Percentiles rank a stretch among this genome's conserved stretches.
Evolutionary conservation across 2,329 filamentous ascomycete species (phyloP).

Genomic region (Fusarium sp.): DNA sequence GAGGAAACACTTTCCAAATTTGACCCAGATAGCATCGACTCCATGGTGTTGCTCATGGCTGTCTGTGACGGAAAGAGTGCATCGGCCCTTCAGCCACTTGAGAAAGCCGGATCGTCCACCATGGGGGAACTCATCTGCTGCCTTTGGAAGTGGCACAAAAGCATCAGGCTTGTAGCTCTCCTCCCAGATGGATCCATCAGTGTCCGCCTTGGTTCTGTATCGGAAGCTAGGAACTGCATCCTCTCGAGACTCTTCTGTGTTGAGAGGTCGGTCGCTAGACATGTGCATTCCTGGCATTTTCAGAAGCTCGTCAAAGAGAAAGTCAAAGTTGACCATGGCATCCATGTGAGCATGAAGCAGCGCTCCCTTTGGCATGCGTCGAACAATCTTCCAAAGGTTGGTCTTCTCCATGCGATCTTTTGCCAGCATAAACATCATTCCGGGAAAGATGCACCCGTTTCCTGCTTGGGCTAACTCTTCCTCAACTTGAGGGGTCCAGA

Average conservation of each 20-base stretch:
- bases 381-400: slow-evolving; percentile 84
- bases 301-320: slow-evolving; percentile 77
- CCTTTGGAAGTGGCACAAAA: slow-evolving; percentile 66
- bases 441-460: slow-evolving; percentile 77
- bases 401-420: slow-evolving; percentile 88
- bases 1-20: slow-evolving; percentile 79
- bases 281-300: slow-evolving; percentile 79
- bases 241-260: slow-evolving; percentile 61
- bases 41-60: slow-evolving; percentile 84
- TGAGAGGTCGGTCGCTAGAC: slow-evolving; percentile 65
- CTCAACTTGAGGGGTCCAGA: slow-evolving; percentile 81
- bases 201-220: slow-evolving; percentile 59
- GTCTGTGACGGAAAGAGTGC: slow-evolving; percentile 76
- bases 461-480: slow-evolving; percentile 71
- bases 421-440: slow-evolving; percentile 92
- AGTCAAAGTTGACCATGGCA: slow-evolving; percentile 90
- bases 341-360: slow-evolving; percentile 89
- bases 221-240: slow-evolving; percentile 69
- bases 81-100: slow-evolving; percentile 78
- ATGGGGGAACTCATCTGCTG: slow-evolving; percentile 78
- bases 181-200: slow-evolving; percentile 70
- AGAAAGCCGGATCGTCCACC: slow-evolving; percentile 78
- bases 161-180: slow-evolving; percentile 67
- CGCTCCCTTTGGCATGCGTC: slow-evolving; percentile 87
- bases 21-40: slow-evolving; percentile 83